Evolutionary conservation across 495 filamentous ascomycete species (phyloP).

Genomic region (Hypoxylon lienhwacheense): DNA sequence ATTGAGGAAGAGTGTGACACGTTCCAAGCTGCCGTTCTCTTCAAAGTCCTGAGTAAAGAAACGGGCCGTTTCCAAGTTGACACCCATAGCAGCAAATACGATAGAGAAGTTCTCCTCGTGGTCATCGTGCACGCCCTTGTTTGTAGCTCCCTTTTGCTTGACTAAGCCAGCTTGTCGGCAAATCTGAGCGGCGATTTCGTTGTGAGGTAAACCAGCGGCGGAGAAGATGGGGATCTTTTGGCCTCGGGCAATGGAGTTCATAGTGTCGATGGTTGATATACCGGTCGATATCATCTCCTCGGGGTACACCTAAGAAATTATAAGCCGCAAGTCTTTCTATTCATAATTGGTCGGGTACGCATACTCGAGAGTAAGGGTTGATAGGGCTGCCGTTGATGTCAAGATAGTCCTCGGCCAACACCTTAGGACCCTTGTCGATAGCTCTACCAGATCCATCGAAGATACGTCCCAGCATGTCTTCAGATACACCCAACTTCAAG

Average conservation of each 20-base stretch:
- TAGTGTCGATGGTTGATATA: slow-evolving; percentile 99
- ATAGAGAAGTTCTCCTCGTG: slow-evolving; percentile 99
- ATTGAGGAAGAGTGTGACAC: slow-evolving; percentile 96
- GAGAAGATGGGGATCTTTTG: slow-evolving; percentile 99
- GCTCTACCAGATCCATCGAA: slow-evolving; percentile 97
- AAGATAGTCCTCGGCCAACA: slow-evolving; percentile 94
- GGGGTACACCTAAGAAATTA: slow-evolving; percentile 75
- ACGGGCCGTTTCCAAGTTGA: slow-evolving; percentile 97
- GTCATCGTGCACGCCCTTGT: slow-evolving; percentile 93
- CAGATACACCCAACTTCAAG: slow-evolving; percentile 96
- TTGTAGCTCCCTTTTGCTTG: slow-evolving; percentile 70
- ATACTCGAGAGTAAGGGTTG: slow-evolving; percentile 94
- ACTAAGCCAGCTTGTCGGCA: slow-evolving; percentile 94
- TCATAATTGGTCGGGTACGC: slow-evolving; percentile 24
- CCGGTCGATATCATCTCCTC: slow-evolving; percentile 99
- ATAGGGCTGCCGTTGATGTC: slow-evolving; percentile 99
- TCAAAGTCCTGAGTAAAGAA: slow-evolving; percentile 99
- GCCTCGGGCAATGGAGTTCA: slow-evolving; percentile 99
- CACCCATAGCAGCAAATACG: slow-evolving; percentile 99
- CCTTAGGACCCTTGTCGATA: slow-evolving; percentile 98
- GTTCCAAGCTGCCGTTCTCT: slow-evolving; percentile 98
- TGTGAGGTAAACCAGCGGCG: slow-evolving; percentile 95
- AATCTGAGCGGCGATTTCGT: slow-evolving; percentile 98
- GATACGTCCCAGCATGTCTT: slow-evolving; percentile 98
- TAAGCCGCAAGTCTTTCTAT: slow-evolving; percentile 4